phyloP scores from a whole-genome alignment of 2,329 filamentous ascomycete species.

The Calycina herbarum region DNA sequence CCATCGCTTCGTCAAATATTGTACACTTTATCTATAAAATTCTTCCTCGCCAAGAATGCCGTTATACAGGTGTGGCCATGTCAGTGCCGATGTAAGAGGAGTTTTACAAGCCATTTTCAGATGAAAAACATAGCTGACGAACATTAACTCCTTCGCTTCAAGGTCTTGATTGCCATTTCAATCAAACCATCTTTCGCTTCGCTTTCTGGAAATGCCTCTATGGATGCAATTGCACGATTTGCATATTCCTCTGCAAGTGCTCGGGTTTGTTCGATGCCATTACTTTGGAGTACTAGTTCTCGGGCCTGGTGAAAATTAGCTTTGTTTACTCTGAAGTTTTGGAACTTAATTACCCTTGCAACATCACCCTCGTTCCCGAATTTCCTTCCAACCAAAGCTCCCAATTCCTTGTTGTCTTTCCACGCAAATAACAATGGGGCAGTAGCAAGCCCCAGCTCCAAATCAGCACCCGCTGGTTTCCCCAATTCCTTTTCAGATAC shows the following conservation, averaged over 20 bases:
- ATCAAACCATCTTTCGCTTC: slow-evolving; percentile 89
- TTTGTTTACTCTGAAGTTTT: not conserved
- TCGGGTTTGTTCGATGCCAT: slow-evolving; percentile 89
- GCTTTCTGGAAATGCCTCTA: slow-evolving; percentile 83
- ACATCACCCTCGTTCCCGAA: slow-evolving; percentile 85
- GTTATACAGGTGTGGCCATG: slow-evolving; percentile 1
- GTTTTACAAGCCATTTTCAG: slow-evolving; percentile 2
- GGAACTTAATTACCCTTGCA: slow-evolving; percentile 62
- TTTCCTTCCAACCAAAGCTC: slow-evolving; percentile 86
- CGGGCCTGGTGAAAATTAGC: slow-evolving; percentile 63
- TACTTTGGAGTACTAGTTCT: slow-evolving; percentile 76
- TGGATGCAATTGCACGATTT: slow-evolving; percentile 82
- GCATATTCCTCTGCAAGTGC: slow-evolving; percentile 88
- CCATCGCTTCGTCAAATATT: slow-evolving; percentile 1
- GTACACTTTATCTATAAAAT: slow-evolving; percentile 5
- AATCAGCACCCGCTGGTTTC: slow-evolving; percentile 91
- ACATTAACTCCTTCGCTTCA: slow-evolving; percentile 78
- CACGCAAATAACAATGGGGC: slow-evolving; percentile 94
- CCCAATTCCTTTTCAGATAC: slow-evolving; percentile 80
- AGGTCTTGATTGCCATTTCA: slow-evolving; percentile 91
- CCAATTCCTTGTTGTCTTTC: slow-evolving; percentile 83
- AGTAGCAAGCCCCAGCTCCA: slow-evolving; percentile 90
- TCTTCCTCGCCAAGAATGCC: not conserved
- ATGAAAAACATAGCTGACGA: not conserved
- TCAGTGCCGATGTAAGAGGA: not conserved